Conservation (phyloP, 2,329 filamentous ascomycete species). For the Alternaria dauci region DNA sequence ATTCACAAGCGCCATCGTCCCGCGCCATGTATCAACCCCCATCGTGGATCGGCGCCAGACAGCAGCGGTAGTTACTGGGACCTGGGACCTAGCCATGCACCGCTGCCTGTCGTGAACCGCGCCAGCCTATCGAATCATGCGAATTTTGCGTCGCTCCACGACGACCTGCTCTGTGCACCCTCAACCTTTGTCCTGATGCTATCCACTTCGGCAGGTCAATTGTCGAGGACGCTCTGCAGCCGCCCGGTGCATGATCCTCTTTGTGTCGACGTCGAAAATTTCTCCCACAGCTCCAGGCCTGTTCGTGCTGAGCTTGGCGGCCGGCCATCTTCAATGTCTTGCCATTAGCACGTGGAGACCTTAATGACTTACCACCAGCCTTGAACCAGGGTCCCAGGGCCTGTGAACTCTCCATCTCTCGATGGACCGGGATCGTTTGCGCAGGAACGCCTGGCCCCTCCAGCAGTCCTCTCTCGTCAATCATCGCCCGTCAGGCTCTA, state of each 20-base stretch:
- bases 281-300: conserved; percentile 1
- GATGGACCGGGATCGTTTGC: conserved; percentile 15
- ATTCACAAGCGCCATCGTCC: conserved; percentile 21
- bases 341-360: conserved; percentile 9
- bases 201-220: conserved; percentile 19
- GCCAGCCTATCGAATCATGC: conserved; percentile 37
- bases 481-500: conserved; percentile 27
- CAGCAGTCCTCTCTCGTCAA: conserved; percentile 31
- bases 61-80: conserved; percentile 31
- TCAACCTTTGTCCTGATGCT: conserved; percentile 23
- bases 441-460: conserved; percentile 36
- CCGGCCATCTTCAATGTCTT: conserved; percentile 5
- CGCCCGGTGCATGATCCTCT: conserved; percentile 21
- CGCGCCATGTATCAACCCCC: conserved; percentile 34
- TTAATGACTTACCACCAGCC: conserved; percentile 18
- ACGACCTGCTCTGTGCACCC: conserved; percentile 30
- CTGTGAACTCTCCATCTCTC: conserved; percentile 13
- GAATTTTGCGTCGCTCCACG: conserved; percentile 21
- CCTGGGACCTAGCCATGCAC: conserved; percentile 36
- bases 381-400: conserved; percentile 14
- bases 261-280: conserved; percentile 9
- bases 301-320: neutral
- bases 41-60: conserved; percentile 42
- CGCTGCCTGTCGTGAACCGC: conserved; percentile 29
- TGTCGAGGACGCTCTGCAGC: conserved; percentile 31